Evolutionary conservation across 2,329 filamentous ascomycete species (phyloP).

Genomic region (Fusarium virguliforme): DNA sequence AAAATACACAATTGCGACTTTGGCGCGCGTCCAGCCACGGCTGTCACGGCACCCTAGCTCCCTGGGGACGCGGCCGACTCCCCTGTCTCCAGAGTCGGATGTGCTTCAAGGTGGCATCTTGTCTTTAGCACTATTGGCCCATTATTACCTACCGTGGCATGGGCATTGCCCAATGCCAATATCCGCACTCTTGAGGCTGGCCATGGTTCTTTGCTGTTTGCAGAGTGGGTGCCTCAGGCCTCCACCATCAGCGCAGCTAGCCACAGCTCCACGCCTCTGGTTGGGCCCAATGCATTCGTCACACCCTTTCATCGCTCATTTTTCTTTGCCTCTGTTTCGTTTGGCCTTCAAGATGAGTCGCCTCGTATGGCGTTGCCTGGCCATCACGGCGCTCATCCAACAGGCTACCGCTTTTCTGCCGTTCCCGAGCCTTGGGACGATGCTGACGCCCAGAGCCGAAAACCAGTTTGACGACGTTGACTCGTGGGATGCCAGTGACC

Average conservation of each 20-base stretch:
- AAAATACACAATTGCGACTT: conserved; percentile 5
- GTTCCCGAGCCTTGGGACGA: not conserved
- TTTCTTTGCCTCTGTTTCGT: not conserved
- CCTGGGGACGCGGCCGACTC: not conserved
- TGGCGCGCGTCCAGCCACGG: not conserved
- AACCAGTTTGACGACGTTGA: conserved; percentile 9
- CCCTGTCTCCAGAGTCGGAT: not conserved
- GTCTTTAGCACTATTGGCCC: not conserved
- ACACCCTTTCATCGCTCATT: not conserved
- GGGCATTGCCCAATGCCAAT: not conserved
- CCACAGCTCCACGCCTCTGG: conserved; percentile 1
- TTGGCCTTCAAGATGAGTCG: conserved; percentile 8
- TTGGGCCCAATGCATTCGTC: conserved; percentile 4
- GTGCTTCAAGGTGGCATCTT: not conserved
- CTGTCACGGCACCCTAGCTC: not conserved
- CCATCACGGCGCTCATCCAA: conserved; percentile 2
- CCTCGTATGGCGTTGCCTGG: conserved; percentile 1
- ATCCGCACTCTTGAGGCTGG: not conserved
- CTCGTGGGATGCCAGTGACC: conserved; percentile 2
- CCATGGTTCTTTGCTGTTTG: not conserved
- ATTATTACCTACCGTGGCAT: no score
- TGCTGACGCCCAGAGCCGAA: not conserved
- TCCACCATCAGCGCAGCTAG: not conserved
- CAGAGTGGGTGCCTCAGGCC: conserved; percentile 4
- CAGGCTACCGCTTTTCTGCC: not conserved